Percentiles rank a stretch among this genome's conserved stretches.
Conservation (phyloP, 2,329 filamentous ascomycete genomes). For the Orbilia javanica region DNA sequence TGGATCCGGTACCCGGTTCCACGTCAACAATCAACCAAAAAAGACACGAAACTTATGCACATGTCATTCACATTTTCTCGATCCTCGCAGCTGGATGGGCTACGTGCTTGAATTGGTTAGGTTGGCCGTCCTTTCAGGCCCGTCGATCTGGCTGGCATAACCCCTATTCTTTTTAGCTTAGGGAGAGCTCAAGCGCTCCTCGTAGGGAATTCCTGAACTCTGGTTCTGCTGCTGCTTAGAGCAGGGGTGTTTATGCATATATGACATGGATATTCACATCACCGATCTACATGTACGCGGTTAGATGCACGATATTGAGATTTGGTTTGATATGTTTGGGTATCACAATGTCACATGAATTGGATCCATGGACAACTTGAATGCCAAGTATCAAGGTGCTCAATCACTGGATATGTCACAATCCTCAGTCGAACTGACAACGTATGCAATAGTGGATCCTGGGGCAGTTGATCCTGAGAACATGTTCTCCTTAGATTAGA, state of each 20-base stretch:
- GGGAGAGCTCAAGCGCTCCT: neutral
- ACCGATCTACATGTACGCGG: neutral
- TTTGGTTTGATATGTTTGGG: neutral
- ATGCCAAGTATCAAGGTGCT: neutral
- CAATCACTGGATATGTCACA: neutral
- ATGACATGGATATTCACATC: neutral
- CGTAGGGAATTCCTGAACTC: neutral
- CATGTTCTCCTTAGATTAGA: neutral
- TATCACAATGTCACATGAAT: neutral
- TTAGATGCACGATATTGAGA: neutral
- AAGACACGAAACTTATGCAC: neutral
- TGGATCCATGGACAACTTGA: too few species aligned
- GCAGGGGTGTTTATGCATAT: neutral
- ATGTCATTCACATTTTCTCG: slow-evolving; percentile 1
- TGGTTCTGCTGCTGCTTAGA: neutral
- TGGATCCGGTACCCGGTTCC: slow-evolving; percentile 1
- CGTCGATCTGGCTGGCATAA: neutral
- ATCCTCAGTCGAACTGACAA: neutral
- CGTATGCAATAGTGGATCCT: neutral
- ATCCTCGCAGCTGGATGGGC: neutral
- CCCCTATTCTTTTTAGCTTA: too few species aligned
- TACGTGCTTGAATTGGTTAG: neutral
- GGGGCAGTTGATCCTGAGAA: neutral
- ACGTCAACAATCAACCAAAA: neutral
- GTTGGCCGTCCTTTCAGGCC: neutral